These are phyloP conservation scores for Phytophthora hybrid DNA, from an alignment of 352 stramenopile genomes.

Conservation along the genomic window DNA sequence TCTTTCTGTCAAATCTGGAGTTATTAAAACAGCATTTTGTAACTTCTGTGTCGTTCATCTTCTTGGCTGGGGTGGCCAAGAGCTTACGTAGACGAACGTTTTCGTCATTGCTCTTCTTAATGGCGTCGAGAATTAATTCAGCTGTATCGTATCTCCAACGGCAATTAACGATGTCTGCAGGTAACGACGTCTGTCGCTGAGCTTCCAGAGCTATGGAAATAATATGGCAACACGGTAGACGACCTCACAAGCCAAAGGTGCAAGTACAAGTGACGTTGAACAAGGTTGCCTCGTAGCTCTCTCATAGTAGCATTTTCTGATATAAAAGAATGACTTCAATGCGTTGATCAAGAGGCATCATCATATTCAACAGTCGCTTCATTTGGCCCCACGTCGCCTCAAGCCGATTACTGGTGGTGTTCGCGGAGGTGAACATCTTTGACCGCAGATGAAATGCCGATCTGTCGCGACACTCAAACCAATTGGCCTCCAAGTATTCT, in stretches of 20 bases:
- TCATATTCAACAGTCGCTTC: background rate
- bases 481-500: constrained; percentile 12
- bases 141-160: no score
- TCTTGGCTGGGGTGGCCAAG: no score
- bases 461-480: constrained; percentile 4
- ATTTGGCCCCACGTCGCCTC: constrained; percentile 2
- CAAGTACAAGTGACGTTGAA: background rate
- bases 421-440: constrained; percentile 14
- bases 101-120: no score
- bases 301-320: constrained; percentile 14
- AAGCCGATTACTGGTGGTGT: constrained; percentile 6
- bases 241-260: background rate
- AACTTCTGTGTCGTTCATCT: background rate
- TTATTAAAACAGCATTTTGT: constrained; percentile 7
- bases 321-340: constrained; percentile 8
- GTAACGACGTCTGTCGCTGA: no score
- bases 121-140: no score
- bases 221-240: background rate
- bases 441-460: constrained; percentile 11
- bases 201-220: no score
- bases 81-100: no score
- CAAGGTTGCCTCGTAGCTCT: constrained; percentile 7
- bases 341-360: constrained; percentile 3
- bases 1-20: background rate
- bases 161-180: no score